Evolutionary conservation across 2,329 filamentous ascomycete species (phyloP), one percentile per base, ranked within the genome.

Genomic region (Onygenales sp.): DNA sequence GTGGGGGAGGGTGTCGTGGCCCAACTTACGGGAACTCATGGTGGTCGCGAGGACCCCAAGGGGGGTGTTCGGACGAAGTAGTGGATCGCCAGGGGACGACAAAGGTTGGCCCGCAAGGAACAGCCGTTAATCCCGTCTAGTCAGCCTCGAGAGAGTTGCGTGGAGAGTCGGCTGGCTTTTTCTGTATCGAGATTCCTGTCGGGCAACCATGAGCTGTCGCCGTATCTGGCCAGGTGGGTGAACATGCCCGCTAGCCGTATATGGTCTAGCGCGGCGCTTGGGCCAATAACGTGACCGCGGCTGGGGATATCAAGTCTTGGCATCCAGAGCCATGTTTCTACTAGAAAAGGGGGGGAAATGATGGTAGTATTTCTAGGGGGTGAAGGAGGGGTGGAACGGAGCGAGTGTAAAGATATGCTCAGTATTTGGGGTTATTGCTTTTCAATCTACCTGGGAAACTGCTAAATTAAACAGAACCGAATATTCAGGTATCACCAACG

Each of bases 11-110:
- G 54, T 42, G 39, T 21, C 44, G 55, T 59, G 59, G 59, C 52
- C 63, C 58, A 63, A 72, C 77, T 66, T 72, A 80, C 78, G 72
- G 66, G 78, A 80, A 70, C 76, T 76, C 78, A 82, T 82, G 70
- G 68, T 69, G 74, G 74, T 67, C 72, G 72, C 72, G 64, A 64
- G 69, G 69, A 75, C 73, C 75, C 75, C 76, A 72, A 61, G 60
- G 59, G 67, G 68, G 66, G 63, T 58, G 57, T 62, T 57, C 55
- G 56, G 56, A 47, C 42, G 17, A 39, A 52, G 43, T 39, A 49
- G 48, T 51, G 45, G 54, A 51, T 47, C 17, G 38, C 42, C 17
- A 39, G 36, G 36, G 50, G 43, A 7, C 38, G 38, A 41, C 38
- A 1, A 41, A 11, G 11, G 38, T 14, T 41, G 38, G 14, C 11